These are phyloP conservation scores for Haberlea rhodopensis DNA, from an alignment of 257 asterid genomes.

Conservation along the genomic window DNA sequence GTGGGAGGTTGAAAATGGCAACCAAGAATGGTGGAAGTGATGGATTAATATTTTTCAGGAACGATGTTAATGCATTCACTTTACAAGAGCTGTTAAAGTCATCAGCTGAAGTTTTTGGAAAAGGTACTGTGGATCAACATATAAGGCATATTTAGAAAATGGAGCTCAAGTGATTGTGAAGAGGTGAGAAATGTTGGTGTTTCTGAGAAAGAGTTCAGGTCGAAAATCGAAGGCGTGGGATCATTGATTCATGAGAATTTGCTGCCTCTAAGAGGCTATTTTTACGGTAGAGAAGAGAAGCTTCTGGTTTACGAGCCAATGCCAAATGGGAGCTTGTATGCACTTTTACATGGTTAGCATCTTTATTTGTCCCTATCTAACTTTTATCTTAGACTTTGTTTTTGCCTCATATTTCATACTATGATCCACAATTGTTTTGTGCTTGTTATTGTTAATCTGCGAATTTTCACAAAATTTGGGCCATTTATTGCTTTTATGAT, in stretches of 20 bases:
- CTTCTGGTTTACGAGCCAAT: too few species aligned
- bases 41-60: constrained; percentile 46
- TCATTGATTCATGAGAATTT: constrained; percentile 41
- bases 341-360: constrained; percentile 45
- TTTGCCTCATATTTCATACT: too few species aligned
- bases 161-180: constrained; percentile 57
- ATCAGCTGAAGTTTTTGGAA: constrained; percentile 57
- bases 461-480: too few species aligned
- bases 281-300: too few species aligned
- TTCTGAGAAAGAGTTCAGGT: constrained; percentile 39
- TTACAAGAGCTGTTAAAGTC: constrained; percentile 48
- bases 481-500: too few species aligned
- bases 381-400: too few species aligned
- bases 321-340: too few species aligned
- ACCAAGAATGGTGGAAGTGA: constrained; percentile 21
- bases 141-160: constrained; percentile 51
- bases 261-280: too few species aligned
- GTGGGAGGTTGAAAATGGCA: too few species aligned
- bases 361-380: not conserved
- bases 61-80: constrained; percentile 27
- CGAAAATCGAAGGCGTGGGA: constrained; percentile 43
- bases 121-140: constrained; percentile 58
- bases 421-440: too few species aligned
- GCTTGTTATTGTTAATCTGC: too few species aligned
- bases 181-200: constrained; percentile 50